Conservation (phyloP, 2,329 filamentous ascomycete genomes). For the Beauveria varroae region DNA sequence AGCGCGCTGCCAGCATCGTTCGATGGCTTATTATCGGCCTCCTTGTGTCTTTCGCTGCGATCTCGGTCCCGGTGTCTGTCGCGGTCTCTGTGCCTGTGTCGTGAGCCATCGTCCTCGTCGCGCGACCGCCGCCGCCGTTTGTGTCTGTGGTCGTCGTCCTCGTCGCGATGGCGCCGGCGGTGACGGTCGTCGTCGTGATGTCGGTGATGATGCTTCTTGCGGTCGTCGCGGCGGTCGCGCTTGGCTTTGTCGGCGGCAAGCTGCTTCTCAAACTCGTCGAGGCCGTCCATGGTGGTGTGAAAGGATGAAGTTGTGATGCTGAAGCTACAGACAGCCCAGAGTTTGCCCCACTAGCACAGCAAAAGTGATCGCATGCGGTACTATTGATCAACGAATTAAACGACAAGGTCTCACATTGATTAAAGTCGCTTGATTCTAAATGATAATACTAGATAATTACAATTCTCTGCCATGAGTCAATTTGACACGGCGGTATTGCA, state of each 20-base stretch:
- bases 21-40: slow-evolving; percentile 42
- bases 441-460: neutral
- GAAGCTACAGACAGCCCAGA: neutral
- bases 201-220: slow-evolving; percentile 32
- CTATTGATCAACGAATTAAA: neutral
- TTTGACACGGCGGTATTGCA: slow-evolving; percentile 26
- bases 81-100: slow-evolving; percentile 41
- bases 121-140: slow-evolving; percentile 26
- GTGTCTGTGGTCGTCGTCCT: slow-evolving; percentile 27
- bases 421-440: neutral
- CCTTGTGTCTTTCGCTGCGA: slow-evolving; percentile 27
- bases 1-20: neutral
- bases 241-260: slow-evolving; percentile 58
- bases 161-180: slow-evolving; percentile 36
- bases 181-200: slow-evolving; percentile 3
- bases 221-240: slow-evolving; percentile 32
- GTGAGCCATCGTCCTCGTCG: slow-evolving; percentile 52
- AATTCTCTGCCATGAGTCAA: neutral
- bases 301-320: neutral
- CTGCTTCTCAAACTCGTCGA: slow-evolving; percentile 69
- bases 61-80: slow-evolving; percentile 19
- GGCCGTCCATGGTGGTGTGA: slow-evolving; percentile 37
- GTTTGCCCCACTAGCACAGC: neutral
- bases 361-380: neutral
- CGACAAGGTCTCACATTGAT: neutral